Conservation (phyloP, 495 filamentous ascomycete genomes). For the Lineolata rhizophorae region DNA sequence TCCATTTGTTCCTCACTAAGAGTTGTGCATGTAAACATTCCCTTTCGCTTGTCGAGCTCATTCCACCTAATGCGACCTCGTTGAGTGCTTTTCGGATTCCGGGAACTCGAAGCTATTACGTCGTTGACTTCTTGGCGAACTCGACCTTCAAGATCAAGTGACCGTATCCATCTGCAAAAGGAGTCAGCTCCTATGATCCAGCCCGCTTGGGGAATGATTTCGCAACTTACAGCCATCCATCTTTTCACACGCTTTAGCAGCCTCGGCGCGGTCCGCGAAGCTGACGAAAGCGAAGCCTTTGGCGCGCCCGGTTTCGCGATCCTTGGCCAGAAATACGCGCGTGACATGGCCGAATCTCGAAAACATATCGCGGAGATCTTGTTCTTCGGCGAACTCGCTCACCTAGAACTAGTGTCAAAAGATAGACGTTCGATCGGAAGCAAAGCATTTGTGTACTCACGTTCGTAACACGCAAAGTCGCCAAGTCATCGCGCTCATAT, state of each 20-base stretch:
- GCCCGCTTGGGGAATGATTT: no score
- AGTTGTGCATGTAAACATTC: no score
- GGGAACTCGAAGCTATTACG: no score
- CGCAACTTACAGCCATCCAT: constrained; percentile 85
- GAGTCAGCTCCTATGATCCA: no score
- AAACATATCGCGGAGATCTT: constrained; percentile 90
- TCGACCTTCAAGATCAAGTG: constrained; percentile 22
- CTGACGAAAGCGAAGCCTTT: constrained; percentile 99
- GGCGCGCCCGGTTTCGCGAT: constrained; percentile 78
- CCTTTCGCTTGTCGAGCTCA: no score
- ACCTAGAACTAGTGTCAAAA: constrained; percentile 30
- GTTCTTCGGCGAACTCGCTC: constrained; percentile 89
- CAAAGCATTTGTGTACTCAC: constrained; percentile 30
- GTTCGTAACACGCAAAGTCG: constrained; percentile 91
- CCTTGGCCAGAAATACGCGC: constrained; percentile 90
- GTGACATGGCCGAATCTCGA: constrained; percentile 92
- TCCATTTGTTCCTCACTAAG: no score
- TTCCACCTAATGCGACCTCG: no score
- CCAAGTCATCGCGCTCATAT: constrained; percentile 87
- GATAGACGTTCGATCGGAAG: no score
- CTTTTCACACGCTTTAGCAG: constrained; percentile 80
- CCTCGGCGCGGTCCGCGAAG: constrained; percentile 73
- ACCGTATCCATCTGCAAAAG: constrained; percentile 15
- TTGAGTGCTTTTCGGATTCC: no score
- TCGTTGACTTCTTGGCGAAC: constrained; percentile 20